Evolutionary conservation across 2,329 filamentous ascomycete species (phyloP), one percentile per base, ranked within the genome.

Genomic region (Botrytis tulipae): DNA sequence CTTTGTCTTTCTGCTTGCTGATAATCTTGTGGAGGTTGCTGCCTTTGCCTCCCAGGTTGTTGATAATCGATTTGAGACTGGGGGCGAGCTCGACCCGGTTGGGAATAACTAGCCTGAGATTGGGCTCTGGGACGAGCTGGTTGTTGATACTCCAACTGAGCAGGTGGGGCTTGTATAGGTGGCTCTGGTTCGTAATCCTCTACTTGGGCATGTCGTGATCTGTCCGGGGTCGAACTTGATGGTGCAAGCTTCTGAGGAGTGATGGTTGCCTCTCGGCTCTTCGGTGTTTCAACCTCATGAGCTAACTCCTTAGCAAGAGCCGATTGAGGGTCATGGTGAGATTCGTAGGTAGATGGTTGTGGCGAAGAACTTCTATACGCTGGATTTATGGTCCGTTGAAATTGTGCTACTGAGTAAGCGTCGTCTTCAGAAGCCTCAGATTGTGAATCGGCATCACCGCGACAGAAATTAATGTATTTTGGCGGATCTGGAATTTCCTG

Each of bases 381-480:
- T 29, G 97, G 95, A 80, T 99, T 99, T 83, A 98, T 97, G 72
- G 92, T 95, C 74, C 96, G 89, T 74, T 95, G 94, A 79, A 98
- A 99, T 80, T 99, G 95, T 6, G 97, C 97, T 20, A 99, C 94
- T 0, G 94, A 97, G 81, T 97, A 99, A 78, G 88, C 90, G 7
- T 95, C 94, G 76, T 97, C 95, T 35, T 97, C 94, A 0, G 93
- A 95, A 18, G 88, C 86, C 76, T 96, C 93, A 1, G 95, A 98
- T 77, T 90, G 90, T 54, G 89, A 90, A 78, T 99, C 96, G 63
- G 91, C 84, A 81, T 97, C 95, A 25, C 95, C 96, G 18, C 96
- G 92, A 82, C 94, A 97, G 82, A 98, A 99, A 85, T 99, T 98
- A 89, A 99, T 98, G 82, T 98, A 99, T 82, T 94, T 98, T 61